These are phyloP conservation scores for Acorus calamus DNA, from an alignment of 106 monocot species.

Conservation along the genomic window DNA sequence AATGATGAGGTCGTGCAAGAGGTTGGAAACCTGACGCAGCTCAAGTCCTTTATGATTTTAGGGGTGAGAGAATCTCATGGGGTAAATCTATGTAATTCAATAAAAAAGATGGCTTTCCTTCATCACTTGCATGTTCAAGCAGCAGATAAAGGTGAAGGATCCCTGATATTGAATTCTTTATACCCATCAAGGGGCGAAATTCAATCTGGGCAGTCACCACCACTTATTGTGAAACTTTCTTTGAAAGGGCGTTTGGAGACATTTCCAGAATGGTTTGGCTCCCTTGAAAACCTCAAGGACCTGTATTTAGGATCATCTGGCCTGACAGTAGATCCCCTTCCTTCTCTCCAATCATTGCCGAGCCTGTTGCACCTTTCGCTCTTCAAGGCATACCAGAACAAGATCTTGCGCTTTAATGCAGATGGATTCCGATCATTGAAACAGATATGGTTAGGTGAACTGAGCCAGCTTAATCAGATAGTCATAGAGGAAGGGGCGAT, in stretches of 20 bases:
- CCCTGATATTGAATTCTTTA: no score
- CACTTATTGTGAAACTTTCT: constrained; percentile 13
- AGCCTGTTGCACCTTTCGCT: neutral
- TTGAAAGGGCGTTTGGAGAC: neutral
- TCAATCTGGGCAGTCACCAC: neutral
- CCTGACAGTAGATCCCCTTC: neutral
- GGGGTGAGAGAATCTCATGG: neutral
- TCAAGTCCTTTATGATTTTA: constrained; percentile 8
- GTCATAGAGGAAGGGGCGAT: no score
- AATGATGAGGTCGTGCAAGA: constrained; percentile 1
- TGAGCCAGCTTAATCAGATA: no score
- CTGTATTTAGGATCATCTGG: neutral
- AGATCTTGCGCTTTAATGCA: neutral
- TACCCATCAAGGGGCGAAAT: no score
- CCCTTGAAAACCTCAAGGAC: neutral
- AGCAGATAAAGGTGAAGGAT: no score
- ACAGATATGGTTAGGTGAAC: no score
- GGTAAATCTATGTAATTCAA: constrained; percentile 2
- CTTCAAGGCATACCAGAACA: no score
- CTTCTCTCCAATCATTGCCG: neutral
- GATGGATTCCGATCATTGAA: neutral
- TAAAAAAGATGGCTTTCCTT: constrained; percentile 6
- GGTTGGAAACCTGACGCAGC: constrained; percentile 1
- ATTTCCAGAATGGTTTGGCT: constrained; percentile 5
- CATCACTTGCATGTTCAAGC: constrained; percentile 2